Percentiles rank a stretch among this genome's conserved stretches.
Evolutionary conservation across 441 rosid species (phyloP).

Genomic region (Sinapis alba): DNA sequence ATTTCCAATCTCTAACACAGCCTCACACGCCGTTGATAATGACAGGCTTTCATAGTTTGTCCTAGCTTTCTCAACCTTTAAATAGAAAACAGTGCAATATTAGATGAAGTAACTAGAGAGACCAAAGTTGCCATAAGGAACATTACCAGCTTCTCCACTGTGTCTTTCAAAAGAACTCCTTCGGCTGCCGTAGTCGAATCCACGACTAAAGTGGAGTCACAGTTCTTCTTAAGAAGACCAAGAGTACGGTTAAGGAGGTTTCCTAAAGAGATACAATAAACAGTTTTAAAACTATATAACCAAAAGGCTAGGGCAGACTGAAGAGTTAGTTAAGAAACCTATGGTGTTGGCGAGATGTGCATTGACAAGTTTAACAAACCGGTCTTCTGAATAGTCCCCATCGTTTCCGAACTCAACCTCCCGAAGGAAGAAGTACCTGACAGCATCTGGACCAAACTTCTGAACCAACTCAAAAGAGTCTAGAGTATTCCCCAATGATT

Average conservation of each 20-base stretch:
- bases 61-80: conserved; percentile 71
- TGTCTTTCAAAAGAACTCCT: conserved; percentile 65
- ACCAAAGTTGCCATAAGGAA: neutral
- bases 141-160: conserved; percentile 65
- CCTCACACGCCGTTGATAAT: conserved; percentile 80
- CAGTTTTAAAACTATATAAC: neutral
- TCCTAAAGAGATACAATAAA: conserved; percentile 52
- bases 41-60: conserved; percentile 67
- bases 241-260: conserved; percentile 95
- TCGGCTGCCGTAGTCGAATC: conserved; percentile 79
- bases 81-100: conserved; percentile 7
- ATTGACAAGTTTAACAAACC: conserved; percentile 80
- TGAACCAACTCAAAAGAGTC: conserved; percentile 86
- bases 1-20: conserved; percentile 82
- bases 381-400: conserved; percentile 94
- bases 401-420: conserved; percentile 96
- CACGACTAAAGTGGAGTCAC: conserved; percentile 72
- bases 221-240: conserved; percentile 90
- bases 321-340: conserved; percentile 47
- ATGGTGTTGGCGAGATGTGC: conserved; percentile 97
- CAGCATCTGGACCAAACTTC: conserved; percentile 88
- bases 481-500: conserved; percentile 87
- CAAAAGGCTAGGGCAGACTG: conserved; percentile 3
- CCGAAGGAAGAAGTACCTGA: conserved; percentile 84
- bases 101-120: neutral